Evolutionary conservation across 2,329 filamentous ascomycete species (phyloP).

Genomic region (Ophiostoma sp.): DNA sequence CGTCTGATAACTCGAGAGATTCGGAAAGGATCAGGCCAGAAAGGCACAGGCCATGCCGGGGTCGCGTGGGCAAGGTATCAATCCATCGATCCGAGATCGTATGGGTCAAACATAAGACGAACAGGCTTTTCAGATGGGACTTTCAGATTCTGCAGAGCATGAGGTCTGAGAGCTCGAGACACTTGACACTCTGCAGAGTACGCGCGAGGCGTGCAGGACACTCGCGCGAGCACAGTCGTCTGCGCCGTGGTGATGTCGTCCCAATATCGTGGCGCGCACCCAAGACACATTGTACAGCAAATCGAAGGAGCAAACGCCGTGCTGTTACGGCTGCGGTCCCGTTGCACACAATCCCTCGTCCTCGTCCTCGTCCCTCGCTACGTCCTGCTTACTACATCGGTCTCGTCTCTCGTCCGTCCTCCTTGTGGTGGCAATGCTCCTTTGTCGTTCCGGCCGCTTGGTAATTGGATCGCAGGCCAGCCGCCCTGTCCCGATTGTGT

Average conservation of each 20-base stretch:
- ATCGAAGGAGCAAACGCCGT: conserved; percentile 1
- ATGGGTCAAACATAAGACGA: not conserved
- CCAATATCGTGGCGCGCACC: too few species aligned
- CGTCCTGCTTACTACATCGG: not conserved
- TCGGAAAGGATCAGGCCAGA: not conserved
- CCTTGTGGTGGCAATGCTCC: too few species aligned
- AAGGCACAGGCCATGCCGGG: not conserved
- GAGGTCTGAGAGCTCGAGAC: not conserved
- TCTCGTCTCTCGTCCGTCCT: not conserved
- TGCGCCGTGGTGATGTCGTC: too few species aligned
- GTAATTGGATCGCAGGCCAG: too few species aligned
- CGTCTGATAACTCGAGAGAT: not conserved
- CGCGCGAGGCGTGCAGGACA: not conserved
- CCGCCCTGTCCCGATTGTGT: too few species aligned
- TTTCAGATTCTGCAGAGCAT: not conserved
- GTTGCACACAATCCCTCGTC: conserved; percentile 1
- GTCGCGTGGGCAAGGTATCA: not conserved
- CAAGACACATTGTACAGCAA: too few species aligned
- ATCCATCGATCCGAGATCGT: not conserved
- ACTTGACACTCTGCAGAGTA: not conserved
- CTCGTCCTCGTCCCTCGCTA: not conserved
- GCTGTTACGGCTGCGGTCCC: not conserved
- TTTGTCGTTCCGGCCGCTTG: too few species aligned
- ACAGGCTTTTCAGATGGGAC: not conserved
- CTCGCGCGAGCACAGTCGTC: not conserved